Evolutionary conservation across 164 flowering plant species (phyloP).

Genomic region (Dillenia suffruticosa): DNA sequence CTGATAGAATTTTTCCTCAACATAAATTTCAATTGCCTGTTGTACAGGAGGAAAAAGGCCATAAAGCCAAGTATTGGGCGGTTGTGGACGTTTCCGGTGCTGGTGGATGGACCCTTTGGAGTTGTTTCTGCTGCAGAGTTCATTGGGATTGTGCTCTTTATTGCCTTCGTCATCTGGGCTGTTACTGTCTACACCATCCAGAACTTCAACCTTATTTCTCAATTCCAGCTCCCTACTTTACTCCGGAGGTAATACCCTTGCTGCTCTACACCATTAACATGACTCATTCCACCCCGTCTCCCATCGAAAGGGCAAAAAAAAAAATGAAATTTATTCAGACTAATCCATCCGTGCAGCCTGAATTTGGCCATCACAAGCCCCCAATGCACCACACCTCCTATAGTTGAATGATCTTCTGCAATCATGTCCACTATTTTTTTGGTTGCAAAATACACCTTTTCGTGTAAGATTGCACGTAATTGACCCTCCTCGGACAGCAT

Average conservation of each 20-base stretch:
- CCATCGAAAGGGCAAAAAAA: no score
- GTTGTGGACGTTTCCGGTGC: constrained; percentile 87
- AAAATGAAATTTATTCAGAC: no score
- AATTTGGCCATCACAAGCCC: no score
- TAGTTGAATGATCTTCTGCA: no score
- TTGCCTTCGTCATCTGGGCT: constrained; percentile 58
- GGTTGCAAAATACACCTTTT: no score
- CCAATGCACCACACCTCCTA: no score
- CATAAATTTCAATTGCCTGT: not conserved
- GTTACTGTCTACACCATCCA: constrained; percentile 30
- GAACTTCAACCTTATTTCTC: constrained; percentile 17
- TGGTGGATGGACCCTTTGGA: constrained; percentile 87
- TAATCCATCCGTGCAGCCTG: no score
- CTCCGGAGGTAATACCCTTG: constrained; percentile 25
- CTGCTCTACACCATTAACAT: not conserved
- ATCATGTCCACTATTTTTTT: no score
- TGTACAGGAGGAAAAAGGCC: constrained; percentile 33
- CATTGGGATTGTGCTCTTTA: constrained; percentile 58
- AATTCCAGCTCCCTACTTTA: constrained; percentile 6
- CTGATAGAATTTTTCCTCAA: not conserved
- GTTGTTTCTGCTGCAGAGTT: constrained; percentile 88
- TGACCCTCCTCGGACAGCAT: no score
- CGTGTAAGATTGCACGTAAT: no score
- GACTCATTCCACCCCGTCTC: no score
- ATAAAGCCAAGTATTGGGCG: constrained; percentile 44